phyloP scores from a whole-genome alignment of 1,139 yeast genomes.

The Debaryomyces sp. region DNA sequence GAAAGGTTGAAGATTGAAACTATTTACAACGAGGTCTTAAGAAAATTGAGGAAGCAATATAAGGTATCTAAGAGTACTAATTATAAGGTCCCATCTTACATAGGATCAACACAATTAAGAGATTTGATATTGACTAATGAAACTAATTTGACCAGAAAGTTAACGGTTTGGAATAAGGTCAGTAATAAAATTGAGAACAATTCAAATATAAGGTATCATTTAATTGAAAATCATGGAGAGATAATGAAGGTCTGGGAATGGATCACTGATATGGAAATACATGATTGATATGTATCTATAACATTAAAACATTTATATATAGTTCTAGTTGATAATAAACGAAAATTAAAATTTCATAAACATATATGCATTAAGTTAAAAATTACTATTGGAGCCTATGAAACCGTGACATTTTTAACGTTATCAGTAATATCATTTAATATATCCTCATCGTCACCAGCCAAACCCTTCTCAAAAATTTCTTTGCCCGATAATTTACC shows the following conservation, averaged over 20 bases:
- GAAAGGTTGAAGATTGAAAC: conserved; percentile 36
- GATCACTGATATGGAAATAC: conserved; percentile 51
- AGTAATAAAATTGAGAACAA: conserved; percentile 64
- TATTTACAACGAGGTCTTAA: conserved; percentile 46
- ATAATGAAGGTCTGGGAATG: conserved; percentile 91
- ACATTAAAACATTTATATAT: background rate
- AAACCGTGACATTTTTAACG: conserved; percentile 12
- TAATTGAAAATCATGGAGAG: conserved; percentile 80
- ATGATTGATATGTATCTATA: background rate
- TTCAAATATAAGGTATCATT: conserved; percentile 59
- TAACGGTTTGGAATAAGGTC: conserved; percentile 66
- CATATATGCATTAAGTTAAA: background rate
- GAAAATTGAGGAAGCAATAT: conserved; percentile 47
- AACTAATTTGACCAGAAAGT: conserved; percentile 44
- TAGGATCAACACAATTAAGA: conserved; percentile 77
- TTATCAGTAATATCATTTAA: conserved; percentile 27
- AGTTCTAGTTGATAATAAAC: conserved; percentile 2
- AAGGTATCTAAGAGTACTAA: conserved; percentile 26
- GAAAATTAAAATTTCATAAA: background rate
- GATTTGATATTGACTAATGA: conserved; percentile 63
- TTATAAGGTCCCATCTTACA: conserved; percentile 40
- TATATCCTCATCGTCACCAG: conserved; percentile 55
- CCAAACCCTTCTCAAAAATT: conserved; percentile 87
- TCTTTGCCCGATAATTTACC: conserved; percentile 86
- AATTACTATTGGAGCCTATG: background rate